Percentiles rank a stretch among this genome's conserved stretches.
Evolutionary conservation across 305 asterid genomes (phyloP).

Genomic region (Withania somnifera): DNA sequence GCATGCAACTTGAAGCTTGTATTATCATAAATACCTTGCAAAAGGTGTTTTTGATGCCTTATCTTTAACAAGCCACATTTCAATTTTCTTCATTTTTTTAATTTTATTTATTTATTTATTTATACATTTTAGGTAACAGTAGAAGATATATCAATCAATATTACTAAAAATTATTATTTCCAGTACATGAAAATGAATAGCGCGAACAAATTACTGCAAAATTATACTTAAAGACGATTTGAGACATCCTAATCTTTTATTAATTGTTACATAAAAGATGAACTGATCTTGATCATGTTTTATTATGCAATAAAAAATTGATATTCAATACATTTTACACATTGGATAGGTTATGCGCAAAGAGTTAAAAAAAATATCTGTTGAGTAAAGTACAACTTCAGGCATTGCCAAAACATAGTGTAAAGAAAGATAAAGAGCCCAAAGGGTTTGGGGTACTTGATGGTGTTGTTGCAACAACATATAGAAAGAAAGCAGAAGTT

Average conservation of each 20-base stretch:
- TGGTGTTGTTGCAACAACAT: constrained; percentile 50
- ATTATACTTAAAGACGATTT: not conserved
- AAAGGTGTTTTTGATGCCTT: constrained; percentile 38
- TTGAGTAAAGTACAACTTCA: constrained; percentile 87
- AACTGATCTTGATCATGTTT: not conserved
- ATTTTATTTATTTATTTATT: not conserved
- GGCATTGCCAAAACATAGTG: constrained; percentile 61
- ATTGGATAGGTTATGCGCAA: constrained; percentile 64
- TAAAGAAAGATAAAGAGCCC: constrained; percentile 69
- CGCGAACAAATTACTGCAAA: not conserved
- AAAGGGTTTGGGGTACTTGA: constrained; percentile 90
- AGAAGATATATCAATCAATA: too few relatives aligned
- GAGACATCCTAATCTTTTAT: not conserved
- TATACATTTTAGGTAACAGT: too few relatives aligned
- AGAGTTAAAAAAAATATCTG: constrained; percentile 90
- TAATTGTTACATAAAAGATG: not conserved
- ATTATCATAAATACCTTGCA: constrained; percentile 47
- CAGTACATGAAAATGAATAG: not conserved
- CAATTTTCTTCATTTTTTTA: not conserved
- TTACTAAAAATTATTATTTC: too few relatives aligned
- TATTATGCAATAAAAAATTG: not conserved
- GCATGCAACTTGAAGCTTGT: constrained; percentile 91
- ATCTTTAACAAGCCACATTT: not conserved
- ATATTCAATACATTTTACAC: not conserved
- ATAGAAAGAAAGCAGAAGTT: constrained; percentile 64